These are phyloP conservation scores for Hemileia vastatrix DNA, from an alignment of 1,284 basidiomycete species.

Conservation along the genomic window DNA sequence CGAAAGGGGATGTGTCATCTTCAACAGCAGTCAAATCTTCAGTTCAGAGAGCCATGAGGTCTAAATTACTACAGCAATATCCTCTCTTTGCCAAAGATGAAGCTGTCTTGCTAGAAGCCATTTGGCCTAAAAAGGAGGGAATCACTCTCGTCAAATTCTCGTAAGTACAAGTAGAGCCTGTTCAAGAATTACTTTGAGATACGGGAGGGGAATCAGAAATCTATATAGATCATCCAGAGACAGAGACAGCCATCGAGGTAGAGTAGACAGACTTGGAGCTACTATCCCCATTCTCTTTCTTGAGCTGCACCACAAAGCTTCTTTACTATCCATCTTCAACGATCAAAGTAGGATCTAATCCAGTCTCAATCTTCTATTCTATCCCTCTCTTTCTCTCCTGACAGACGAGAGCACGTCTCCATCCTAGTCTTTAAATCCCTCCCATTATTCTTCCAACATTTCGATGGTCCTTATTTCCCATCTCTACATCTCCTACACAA, in stretches of 20 bases:
- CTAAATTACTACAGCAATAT: constrained; percentile 71
- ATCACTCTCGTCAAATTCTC: constrained; percentile 89
- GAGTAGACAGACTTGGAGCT: too few relatives aligned
- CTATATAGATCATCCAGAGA: too few relatives aligned
- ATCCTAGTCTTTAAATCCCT: constrained; percentile 78
- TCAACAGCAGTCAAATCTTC: constrained; percentile 94
- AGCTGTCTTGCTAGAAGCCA: constrained; percentile 62
- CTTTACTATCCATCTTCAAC: background rate
- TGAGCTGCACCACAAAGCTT: background rate
- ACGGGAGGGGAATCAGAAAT: too few relatives aligned
- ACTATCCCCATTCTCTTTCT: too few relatives aligned
- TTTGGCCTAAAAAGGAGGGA: constrained; percentile 98
- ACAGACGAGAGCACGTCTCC: constrained; percentile 86
- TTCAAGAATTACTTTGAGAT: too few relatives aligned
- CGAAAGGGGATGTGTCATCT: constrained; percentile 72
- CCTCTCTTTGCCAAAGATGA: constrained; percentile 55
- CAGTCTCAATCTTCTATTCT: background rate
- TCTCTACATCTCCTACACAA: constrained; percentile 79
- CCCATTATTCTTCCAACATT: constrained; percentile 93
- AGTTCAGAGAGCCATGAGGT: constrained; percentile 78
- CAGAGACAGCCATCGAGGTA: too few relatives aligned
- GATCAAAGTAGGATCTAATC: background rate
- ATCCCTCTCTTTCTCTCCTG: constrained; percentile 2
- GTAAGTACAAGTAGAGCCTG: constrained; percentile 51
- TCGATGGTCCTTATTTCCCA: constrained; percentile 84